These are phyloP conservation scores for Pseudotsuga menziesii DNA, from an alignment of 75 land plant genomes.

Conservation along the genomic window DNA sequence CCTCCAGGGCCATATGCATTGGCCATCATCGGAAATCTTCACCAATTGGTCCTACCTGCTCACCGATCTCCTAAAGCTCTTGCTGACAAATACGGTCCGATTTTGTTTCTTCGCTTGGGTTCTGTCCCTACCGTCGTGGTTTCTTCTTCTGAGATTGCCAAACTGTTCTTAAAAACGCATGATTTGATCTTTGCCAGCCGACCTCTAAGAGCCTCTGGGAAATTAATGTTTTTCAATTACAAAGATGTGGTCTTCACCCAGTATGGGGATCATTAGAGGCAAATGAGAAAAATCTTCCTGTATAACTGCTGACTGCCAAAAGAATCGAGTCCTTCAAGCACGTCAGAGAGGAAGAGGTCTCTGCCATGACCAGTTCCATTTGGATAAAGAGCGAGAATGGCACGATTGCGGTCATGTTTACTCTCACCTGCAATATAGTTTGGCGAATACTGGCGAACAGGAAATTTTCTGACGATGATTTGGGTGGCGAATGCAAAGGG, in stretches of 20 bases:
- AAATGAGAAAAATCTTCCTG: too few species aligned
- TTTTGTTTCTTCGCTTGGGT: conserved; percentile 13
- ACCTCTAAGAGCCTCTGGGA: neutral
- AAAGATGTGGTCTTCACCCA: conserved; percentile 13
- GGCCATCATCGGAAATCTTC: conserved; percentile 16
- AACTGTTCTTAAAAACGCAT: conserved; percentile 9
- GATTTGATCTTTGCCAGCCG: conserved; percentile 13
- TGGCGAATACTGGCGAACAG: too few species aligned
- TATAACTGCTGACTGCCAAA: too few species aligned
- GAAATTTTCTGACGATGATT: too few species aligned
- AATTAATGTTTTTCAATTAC: conserved; percentile 8
- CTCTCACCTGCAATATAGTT: too few species aligned
- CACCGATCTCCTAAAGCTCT: neutral
- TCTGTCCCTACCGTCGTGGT: conserved; percentile 6
- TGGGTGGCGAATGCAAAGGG: too few species aligned
- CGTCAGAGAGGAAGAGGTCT: too few species aligned
- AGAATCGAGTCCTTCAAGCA: too few species aligned
- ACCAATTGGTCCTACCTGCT: neutral
- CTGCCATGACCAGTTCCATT: too few species aligned
- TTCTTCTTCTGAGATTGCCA: conserved; percentile 4
- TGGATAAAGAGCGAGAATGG: too few species aligned
- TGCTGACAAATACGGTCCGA: conserved; percentile 11
- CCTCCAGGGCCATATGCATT: conserved; percentile 16
- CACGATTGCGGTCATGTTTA: too few species aligned
- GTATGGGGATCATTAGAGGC: too few species aligned